Evolutionary conservation across 2,329 filamentous ascomycete species (phyloP).

Genomic region (Trichophyton verrucosum): DNA sequence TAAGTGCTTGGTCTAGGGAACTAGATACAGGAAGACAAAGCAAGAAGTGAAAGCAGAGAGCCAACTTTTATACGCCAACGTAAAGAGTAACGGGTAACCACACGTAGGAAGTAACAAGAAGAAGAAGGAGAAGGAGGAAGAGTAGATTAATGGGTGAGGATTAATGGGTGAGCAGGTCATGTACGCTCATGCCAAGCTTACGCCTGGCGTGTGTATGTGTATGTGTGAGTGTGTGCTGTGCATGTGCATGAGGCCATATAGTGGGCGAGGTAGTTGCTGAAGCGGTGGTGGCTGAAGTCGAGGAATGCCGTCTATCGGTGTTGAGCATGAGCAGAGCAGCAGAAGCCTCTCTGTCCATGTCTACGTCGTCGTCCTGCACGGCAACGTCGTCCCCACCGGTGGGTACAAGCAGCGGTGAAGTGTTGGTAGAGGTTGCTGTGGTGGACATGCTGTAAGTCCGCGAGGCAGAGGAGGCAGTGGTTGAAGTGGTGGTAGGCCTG

Average conservation of each 20-base stretch:
- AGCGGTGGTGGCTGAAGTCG: not conserved
- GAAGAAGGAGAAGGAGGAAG: not conserved
- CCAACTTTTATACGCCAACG: no score
- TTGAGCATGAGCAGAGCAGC: constrained; percentile 82
- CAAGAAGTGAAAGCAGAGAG: no score
- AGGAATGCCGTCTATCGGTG: constrained; percentile 49
- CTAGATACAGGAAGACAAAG: no score
- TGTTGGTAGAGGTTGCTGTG: constrained; percentile 9
- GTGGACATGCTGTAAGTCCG: constrained; percentile 12
- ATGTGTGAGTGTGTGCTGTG: no score
- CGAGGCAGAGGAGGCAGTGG: constrained; percentile 3
- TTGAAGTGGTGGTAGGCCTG: not conserved
- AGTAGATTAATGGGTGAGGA: constrained; percentile 33
- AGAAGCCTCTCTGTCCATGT: constrained; percentile 67
- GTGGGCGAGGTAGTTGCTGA: constrained; percentile 7
- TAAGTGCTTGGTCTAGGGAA: no score
- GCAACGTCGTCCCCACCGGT: not conserved
- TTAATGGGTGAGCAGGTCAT: constrained; percentile 42
- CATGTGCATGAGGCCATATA: constrained; percentile 7
- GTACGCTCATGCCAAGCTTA: constrained; percentile 43
- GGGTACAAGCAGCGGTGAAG: constrained; percentile 7
- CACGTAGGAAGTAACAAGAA: no score
- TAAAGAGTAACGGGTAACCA: no score
- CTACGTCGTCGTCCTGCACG: constrained; percentile 29
- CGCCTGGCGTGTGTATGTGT: constrained; percentile 12